Evolutionary conservation across 2,329 filamentous ascomycete genomes (phyloP).

Genomic region (Clarireedia sp.): DNA sequence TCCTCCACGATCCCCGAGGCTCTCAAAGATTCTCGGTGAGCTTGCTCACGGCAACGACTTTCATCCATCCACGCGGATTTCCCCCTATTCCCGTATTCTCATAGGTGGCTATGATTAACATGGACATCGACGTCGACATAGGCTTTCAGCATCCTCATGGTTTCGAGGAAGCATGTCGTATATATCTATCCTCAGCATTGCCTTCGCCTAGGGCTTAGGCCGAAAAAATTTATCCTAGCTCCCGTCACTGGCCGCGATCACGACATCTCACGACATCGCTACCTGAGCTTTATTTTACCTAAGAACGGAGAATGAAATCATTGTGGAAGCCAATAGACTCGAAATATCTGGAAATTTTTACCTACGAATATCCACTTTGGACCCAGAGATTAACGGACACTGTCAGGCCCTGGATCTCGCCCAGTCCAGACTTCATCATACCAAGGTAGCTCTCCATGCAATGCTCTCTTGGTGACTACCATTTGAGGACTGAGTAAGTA

Average conservation of each 20-base stretch:
- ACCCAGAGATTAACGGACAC: neutral
- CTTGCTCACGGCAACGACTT: too few species aligned
- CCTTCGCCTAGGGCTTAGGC: too few species aligned
- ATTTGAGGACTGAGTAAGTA: neutral
- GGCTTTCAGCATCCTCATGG: too few species aligned
- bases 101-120: too few species aligned
- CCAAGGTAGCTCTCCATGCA: neutral
- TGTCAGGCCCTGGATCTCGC: neutral
- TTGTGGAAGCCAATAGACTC: neutral
- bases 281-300: neutral
- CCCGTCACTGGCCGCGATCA: neutral
- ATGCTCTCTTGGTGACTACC: neutral
- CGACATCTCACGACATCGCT: neutral
- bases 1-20: too few species aligned
- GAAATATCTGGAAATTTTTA: neutral
- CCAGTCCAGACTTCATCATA: neutral
- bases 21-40: too few species aligned
- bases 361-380: neutral
- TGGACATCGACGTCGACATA: too few species aligned
- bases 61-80: too few species aligned
- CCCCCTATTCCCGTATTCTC: too few species aligned
- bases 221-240: too few species aligned
- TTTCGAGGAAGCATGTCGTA: too few species aligned
- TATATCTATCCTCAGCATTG: too few species aligned
- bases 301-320: neutral